Conservation (phyloP, 108 stramenopile genomes). For the Epipyxis sp. region DNA sequence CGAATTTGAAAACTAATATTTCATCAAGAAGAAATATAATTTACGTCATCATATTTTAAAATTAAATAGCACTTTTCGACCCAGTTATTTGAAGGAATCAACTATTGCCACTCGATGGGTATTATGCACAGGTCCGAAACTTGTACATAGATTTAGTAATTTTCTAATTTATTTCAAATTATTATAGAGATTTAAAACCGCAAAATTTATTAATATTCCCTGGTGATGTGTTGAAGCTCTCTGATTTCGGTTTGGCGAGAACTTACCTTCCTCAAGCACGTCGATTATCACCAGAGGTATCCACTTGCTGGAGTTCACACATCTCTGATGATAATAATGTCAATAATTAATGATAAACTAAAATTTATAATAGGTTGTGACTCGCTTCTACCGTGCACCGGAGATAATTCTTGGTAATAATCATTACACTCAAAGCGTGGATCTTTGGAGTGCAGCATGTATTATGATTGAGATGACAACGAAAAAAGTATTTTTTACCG, state of each 20-base stretch:
- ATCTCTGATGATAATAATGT: neutral
- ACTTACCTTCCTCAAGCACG: constrained; percentile 13
- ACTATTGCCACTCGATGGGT: neutral
- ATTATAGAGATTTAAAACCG: constrained; percentile 29
- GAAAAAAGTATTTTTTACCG: constrained; percentile 8
- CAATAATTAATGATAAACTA: constrained; percentile 28
- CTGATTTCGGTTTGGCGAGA: constrained; percentile 41
- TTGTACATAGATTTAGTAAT: neutral
- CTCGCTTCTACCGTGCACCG: constrained; percentile 96
- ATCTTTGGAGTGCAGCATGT: constrained; percentile 89
- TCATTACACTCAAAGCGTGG: constrained; percentile 87
- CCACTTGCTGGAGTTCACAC: neutral
- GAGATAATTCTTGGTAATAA: constrained; percentile 86
- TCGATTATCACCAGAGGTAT: neutral
- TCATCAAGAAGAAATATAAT: too few relatives aligned
- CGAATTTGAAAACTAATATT: neutral
- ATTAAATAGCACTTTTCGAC: neutral
- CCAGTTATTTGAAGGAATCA: neutral
- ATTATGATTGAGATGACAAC: constrained; percentile 73
- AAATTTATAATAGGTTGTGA: constrained; percentile 70
- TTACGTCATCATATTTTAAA: too few relatives aligned
- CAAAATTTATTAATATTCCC: constrained; percentile 13
- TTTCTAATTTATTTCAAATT: neutral
- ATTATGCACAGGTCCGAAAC: constrained; percentile 4
- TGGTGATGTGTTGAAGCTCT: constrained; percentile 7